These are phyloP conservation scores for Silene latifolia DNA, from an alignment of 148 eudicot genomes.

Conservation along the genomic window DNA sequence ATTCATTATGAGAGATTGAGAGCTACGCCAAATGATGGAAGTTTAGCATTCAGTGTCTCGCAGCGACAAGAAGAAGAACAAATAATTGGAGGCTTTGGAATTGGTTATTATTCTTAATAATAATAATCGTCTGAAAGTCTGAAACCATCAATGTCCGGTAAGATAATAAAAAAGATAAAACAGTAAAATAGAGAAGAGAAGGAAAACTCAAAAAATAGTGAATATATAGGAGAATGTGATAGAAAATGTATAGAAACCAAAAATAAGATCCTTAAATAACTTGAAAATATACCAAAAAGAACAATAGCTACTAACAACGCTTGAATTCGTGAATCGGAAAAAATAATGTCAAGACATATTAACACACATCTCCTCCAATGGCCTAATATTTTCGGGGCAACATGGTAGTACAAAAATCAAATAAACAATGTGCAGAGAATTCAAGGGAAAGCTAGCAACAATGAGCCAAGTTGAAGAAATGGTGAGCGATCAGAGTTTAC, in stretches of 20 bases:
- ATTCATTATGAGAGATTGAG: no score
- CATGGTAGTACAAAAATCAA: constrained; percentile 12
- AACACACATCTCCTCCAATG: neutral
- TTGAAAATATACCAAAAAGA: neutral
- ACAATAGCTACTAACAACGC: neutral
- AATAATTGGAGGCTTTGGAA: no score
- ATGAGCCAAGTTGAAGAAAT: constrained; percentile 18
- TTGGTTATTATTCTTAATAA: no score
- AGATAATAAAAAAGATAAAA: no score
- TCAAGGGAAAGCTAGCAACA: neutral
- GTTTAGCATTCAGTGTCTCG: no score
- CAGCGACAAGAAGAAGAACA: no score
- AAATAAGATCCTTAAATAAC: neutral
- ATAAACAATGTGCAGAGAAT: constrained; percentile 7
- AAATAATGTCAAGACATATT: neutral
- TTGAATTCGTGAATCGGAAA: neutral
- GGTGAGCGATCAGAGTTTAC: constrained; percentile 9
- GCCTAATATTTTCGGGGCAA: neutral
- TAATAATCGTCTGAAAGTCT: no score
- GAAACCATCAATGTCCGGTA: neutral
- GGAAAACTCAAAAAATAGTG: neutral
- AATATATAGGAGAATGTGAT: no score
- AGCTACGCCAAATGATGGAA: no score
- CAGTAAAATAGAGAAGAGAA: no score
- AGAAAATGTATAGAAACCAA: no score